Evolutionary conservation across 352 stramenopile genomes (phyloP), one percentile per base, ranked within the genome.

Genomic region (Phytopythium kandeliae): DNA sequence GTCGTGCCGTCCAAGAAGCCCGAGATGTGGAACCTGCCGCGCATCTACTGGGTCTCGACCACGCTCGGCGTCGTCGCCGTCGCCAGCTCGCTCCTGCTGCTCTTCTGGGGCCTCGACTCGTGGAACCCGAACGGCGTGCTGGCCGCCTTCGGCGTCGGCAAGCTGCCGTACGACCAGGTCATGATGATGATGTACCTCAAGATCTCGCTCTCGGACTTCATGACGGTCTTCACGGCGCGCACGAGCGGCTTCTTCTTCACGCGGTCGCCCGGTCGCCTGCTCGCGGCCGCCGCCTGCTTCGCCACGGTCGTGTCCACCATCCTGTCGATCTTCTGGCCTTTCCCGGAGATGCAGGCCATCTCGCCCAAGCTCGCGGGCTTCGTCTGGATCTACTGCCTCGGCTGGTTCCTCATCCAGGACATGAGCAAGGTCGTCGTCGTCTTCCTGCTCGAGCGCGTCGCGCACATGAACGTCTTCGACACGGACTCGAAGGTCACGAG

Each of bases 121-220:
- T 96, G 82, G 76, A 84, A 95, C 52, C 52, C 71, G 21, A 52
- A 76, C 36, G 76, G 85, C 17, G 49, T 88, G 28, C 74, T 96
- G 17, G 54, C 65, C 1, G 67, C 63, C 30, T 81, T 85, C 24
- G 65, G 72, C 8, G 50, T 92, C 15, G 75, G 75, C n/a, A 48
- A 82, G 35, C 68, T 97, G 40, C 63, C 78, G 47, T 97, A 96
- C 57, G 71, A 87, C 51, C 78, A 97, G 68, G 84, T 97, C 45
- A 91, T 85, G 57, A 96, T 85, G 60, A 77, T 95, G 57, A 94
- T 98, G 57, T 97, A 97, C 73, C 76, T 98, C 34, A 96, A 98
- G 70, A 82, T 98, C 34, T 96, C 89, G 28, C 78, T 98, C 12
- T 95, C 88, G 3, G 88, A 97, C 57, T 97, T 97, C 57, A 79